phyloP scores from a whole-genome alignment of 345 rosid species.

The Murraya koenigii region DNA sequence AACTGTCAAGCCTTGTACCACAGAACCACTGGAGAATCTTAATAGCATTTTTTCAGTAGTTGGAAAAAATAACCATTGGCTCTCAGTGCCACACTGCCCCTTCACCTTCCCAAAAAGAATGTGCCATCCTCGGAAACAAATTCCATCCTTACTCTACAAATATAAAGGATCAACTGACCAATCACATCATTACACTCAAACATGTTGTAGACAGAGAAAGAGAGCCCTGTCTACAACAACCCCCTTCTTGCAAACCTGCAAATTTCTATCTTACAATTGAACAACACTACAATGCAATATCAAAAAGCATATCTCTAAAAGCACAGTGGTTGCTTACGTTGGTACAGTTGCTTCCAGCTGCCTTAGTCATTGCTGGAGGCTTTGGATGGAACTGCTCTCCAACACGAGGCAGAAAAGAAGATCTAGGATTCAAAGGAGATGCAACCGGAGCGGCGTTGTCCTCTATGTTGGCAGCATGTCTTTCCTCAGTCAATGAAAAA shows the following conservation, averaged over 20 bases:
- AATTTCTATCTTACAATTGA: background rate
- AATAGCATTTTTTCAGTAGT: background rate
- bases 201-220: background rate
- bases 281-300: constrained; percentile 36
- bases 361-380: constrained; percentile 32
- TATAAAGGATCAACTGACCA: background rate
- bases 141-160: background rate
- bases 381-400: constrained; percentile 50
- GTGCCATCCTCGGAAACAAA: background rate
- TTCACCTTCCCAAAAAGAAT: constrained; percentile 1
- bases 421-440: constrained; percentile 27
- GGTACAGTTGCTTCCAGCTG: constrained; percentile 51
- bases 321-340: constrained; percentile 59
- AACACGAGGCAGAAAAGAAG: constrained; percentile 39
- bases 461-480: constrained; percentile 30
- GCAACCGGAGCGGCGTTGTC: constrained; percentile 25
- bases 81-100: background rate
- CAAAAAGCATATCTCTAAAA: constrained; percentile 41
- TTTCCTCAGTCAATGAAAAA: constrained; percentile 74
- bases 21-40: background rate
- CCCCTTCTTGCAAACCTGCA: background rate
- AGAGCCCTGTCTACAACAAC: background rate
- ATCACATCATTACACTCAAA: background rate
- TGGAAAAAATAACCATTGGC: background rate
- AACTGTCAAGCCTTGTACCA: background rate